Base-by-base conservation (phyloP, 495 filamentous ascomycete species). In the Geoglossum glabrum region DNA sequence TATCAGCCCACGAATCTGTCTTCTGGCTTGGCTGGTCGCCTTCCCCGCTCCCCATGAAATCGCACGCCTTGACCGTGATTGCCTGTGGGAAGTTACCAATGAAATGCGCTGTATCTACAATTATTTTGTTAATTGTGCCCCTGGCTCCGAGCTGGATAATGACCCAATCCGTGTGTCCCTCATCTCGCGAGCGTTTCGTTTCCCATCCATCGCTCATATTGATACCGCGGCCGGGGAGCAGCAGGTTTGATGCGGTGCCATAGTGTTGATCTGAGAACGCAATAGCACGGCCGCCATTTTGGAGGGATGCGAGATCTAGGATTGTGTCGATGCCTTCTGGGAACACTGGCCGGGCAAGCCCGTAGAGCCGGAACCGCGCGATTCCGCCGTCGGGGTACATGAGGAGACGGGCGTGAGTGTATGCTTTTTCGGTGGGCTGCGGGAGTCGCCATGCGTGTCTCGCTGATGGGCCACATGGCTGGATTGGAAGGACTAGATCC, bases 161-260 rank as follows among this genome's bases (percentile, higher is more conserved):
- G 10, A 82, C 76, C 89, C 90, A 95, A 69, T 96, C 90, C 21
- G 85, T 72, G 69, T 96, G 90, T 11, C 78, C 83, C 62, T 79
- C 79, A 25, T 75, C 79, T 26, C 90, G 71, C 31, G 83, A 87
- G 38, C 90, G 77, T 56, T 83, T 81, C 11, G 89, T 96, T 70
- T 96, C 89, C 89, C 90, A 96, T 2, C 90, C 90, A 67, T 94
- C 89, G 31, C 88, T 85, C 88, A 95, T 95, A 69, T 96, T 83
- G 65, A 83, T 79, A 7, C 90, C 90, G 27, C 90, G 75, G 1
- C 88, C 88, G 2, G 90, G 89, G 13, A 95, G 72, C 15, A 95
- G 76, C 49, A 95, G 68, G 67, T 96, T 94, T 59, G 83, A 80
- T 66, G 82, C 85, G 9, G 79, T 82, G 1, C 89, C 86, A 65